phyloP scores from a whole-genome alignment of 2,329 filamentous ascomycete species.

The Colletotrichum noveboracense region DNA sequence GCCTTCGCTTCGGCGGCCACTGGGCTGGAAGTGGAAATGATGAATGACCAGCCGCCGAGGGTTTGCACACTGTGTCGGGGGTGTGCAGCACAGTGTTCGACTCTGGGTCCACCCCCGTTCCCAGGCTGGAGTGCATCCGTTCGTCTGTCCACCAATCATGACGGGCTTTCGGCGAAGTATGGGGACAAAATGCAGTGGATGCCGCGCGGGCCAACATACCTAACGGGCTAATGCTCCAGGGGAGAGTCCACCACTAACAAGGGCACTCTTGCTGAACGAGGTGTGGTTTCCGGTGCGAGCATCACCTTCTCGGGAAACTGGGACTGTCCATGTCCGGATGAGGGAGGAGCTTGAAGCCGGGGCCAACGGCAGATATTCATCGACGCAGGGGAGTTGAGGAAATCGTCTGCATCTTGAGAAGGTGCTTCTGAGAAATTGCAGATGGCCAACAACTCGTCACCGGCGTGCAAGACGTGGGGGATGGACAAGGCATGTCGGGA shows the following conservation, averaged over 20 bases:
- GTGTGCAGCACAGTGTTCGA: not conserved
- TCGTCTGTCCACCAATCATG: not conserved
- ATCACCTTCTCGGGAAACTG: not conserved
- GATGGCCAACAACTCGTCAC: not conserved
- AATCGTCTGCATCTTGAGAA: not conserved
- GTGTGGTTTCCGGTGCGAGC: not conserved
- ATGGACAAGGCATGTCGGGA: not conserved
- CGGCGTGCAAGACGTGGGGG: not conserved
- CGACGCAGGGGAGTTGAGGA: not conserved
- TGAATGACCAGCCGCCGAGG: not conserved
- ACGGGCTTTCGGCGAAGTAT: not conserved
- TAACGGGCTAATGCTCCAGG: not conserved
- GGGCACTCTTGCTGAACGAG: not conserved
- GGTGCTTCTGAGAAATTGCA: not conserved
- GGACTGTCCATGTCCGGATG: not conserved
- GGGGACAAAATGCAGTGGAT: not conserved
- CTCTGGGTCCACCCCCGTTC: not conserved
- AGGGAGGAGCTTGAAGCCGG: not conserved
- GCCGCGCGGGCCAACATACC: not conserved
- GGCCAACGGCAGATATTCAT: constrained; percentile 11
- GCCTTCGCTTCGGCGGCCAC: not conserved
- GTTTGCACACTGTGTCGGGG: constrained; percentile 12
- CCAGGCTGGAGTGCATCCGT: not conserved
- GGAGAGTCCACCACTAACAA: not conserved
- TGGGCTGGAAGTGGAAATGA: constrained; percentile 13